These are phyloP conservation scores for Agrocybe chaxingu DNA, from an alignment of 768 basidiomycete genomes.

Conservation along the genomic window DNA sequence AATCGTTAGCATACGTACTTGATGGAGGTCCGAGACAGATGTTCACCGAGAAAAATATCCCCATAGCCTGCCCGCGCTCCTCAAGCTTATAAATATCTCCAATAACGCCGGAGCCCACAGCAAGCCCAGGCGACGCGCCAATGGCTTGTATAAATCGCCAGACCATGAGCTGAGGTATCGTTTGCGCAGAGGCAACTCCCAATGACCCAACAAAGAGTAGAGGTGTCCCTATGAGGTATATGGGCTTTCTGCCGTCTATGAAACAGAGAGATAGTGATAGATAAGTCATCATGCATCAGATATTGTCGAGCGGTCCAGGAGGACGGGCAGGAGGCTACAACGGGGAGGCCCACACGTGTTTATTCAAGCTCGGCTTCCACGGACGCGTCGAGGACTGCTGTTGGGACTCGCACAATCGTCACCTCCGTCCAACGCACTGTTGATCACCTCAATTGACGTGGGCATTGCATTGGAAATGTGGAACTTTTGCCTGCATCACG, in stretches of 20 bases:
- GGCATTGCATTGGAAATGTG: no score
- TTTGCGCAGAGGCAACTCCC: constrained; percentile 47
- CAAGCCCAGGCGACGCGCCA: constrained; percentile 52
- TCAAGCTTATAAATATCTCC: constrained; percentile 62
- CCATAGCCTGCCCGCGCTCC: constrained; percentile 53
- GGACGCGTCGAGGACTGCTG: no score
- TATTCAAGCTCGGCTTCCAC: no score
- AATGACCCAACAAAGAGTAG: constrained; percentile 56
- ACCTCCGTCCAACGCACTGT: no score
- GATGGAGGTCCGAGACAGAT: not conserved
- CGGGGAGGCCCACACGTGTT: no score
- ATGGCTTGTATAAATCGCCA: constrained; percentile 64
- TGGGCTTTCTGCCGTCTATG: constrained; percentile 56
- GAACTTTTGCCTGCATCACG: no score
- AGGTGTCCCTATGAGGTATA: constrained; percentile 61
- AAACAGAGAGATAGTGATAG: not conserved
- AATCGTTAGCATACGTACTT: not conserved
- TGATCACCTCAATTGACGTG: no score
- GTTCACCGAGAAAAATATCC: constrained; percentile 49
- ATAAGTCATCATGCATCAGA: not conserved
- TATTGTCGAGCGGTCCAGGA: not conserved
- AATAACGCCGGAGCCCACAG: constrained; percentile 52
- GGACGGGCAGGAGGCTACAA: no score
- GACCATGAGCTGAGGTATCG: constrained; percentile 44
- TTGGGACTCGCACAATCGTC: no score